These are phyloP conservation scores for Geosmithia flava DNA, from an alignment of 2,329 filamentous ascomycete species.

Conservation along the genomic window DNA sequence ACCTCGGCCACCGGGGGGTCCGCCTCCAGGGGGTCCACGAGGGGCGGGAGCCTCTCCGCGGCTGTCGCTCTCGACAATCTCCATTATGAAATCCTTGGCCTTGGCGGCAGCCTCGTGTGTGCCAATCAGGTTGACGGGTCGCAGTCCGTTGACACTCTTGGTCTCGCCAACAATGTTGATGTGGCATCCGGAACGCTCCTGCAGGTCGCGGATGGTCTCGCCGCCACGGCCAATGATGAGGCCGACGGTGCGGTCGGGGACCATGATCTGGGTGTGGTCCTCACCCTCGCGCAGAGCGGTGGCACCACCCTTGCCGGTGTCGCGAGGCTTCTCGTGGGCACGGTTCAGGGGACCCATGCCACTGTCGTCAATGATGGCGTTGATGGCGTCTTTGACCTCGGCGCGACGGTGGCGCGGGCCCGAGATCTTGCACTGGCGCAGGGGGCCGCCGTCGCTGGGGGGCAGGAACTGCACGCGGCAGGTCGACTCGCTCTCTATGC, in stretches of 20 bases:
- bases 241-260: slow-evolving; percentile 83
- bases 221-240: slow-evolving; percentile 89
- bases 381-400: slow-evolving; percentile 72
- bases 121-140: slow-evolving; percentile 84
- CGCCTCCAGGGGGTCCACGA: slow-evolving; percentile 8
- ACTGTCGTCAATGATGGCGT: slow-evolving; percentile 76
- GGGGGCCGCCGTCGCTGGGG: slow-evolving; percentile 58
- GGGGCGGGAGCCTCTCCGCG: slow-evolving; percentile 34
- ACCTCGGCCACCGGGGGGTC: slow-evolving; percentile 16
- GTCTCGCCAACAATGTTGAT: slow-evolving; percentile 92
- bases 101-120: slow-evolving; percentile 59
- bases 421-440: slow-evolving; percentile 76
- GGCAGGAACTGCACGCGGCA: slow-evolving; percentile 84
- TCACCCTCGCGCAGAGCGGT: slow-evolving; percentile 60
- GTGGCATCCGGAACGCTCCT: slow-evolving; percentile 86
- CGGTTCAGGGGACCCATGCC: slow-evolving; percentile 36
- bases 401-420: slow-evolving; percentile 60
- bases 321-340: slow-evolving; percentile 25
- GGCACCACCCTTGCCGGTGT: slow-evolving; percentile 23
- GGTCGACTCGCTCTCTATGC: slow-evolving; percentile 71
- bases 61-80: slow-evolving; percentile 88
- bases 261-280: slow-evolving; percentile 85
- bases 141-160: slow-evolving; percentile 80
- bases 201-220: slow-evolving; percentile 84
- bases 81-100: slow-evolving; percentile 80